Evolutionary conservation across 2,329 filamentous ascomycete species (phyloP), one percentile per base, ranked within the genome.

Genomic region (Hypoxylon sp.): DNA sequence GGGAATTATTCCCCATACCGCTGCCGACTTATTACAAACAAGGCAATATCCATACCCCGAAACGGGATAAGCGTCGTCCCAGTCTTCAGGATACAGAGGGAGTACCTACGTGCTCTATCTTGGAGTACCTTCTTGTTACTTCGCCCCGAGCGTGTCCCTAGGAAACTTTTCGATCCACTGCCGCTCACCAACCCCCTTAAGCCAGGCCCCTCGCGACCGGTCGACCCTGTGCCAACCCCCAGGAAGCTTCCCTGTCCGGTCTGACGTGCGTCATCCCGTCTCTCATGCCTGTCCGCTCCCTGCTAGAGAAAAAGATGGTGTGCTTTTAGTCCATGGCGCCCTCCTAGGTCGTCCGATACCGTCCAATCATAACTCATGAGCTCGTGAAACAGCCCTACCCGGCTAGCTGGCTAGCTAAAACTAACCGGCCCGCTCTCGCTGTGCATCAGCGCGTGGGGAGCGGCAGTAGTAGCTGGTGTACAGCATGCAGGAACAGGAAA

Each of bases 311-410:
- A 62, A 62, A 63, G 63, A 70, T 73, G 74, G 74, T 71, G 74
- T 79, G 74, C 72, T 73, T 76, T 74, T 75, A 71, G 64, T 62
- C 63, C 63, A 61, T 60, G 68, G 62, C 59, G 50, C 57, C 54
- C 63, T 13, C 63, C 56, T 62, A 69, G 65, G 65, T 66, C 63
- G 57, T 66, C 66, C 57, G 62, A 43, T 45, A 51, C 66, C 64
- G 62, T 73, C 79, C 79, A 82, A 82, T 82, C 78, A 82, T 77
- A 73, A 73, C 63, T 75, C 77, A 70, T 79, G 71, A 73, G 61
- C 66, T 73, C 73, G 69, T 78, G 70, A 73, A 75, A 75, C 68
- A 71, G 61, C 66, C 68, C 65, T 69, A 27, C 54, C 59, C 52
- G 53, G 37, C 54, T 58, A 60, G 51, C 60, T 38, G 53, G 59